Evolutionary conservation across 768 basidiomycete genomes (phyloP), one percentile per base, ranked within the genome.

Genomic region (Collybia nuda): DNA sequence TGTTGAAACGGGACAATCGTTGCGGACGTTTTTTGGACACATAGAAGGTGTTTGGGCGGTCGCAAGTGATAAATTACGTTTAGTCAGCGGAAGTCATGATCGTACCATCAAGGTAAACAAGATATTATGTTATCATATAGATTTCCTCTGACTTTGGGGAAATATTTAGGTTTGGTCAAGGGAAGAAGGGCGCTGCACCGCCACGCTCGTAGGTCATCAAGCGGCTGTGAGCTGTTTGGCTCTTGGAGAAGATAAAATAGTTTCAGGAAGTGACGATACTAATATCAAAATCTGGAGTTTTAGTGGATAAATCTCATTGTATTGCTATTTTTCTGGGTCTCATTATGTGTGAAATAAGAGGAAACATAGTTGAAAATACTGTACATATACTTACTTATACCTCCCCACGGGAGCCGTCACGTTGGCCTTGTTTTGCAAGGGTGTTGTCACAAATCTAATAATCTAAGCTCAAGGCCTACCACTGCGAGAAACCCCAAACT

Each of bases 1-100:
- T 62, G 82, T 98, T 22, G 92, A 95, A 59, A 81, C 85, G 1
- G 93, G 88, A 36, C 83, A 86, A 60, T 77, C 85, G 19, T 72
- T 81, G 42, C 76, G 81, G 61, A 98, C 97, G 37, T 79, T 95
- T 54, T 99, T 99, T 66, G 97, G 95, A 1, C 95, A 98, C 66
- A 94, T 98, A 59, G 97, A 99, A 64, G 97, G 97, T 47, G 93
- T 99, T 15, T 99, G 97, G 97, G 86, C 85, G 2, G 89, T 98
- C 24, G 93, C 93, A 19, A 85, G 88, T 56, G 94, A 99, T 67
- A 89, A 93, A 63, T 76, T 98, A 61, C 77, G 96, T 47, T 73
- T 99, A 43, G 93, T 94, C 21, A 94, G 90, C 47, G 95, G 85
- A 6, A 95, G 93, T 61, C 96, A 98, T 63, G 93, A 97, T 69